phyloP scores from a whole-genome alignment of 805 yeast species.

The Candida boidinii region DNA sequence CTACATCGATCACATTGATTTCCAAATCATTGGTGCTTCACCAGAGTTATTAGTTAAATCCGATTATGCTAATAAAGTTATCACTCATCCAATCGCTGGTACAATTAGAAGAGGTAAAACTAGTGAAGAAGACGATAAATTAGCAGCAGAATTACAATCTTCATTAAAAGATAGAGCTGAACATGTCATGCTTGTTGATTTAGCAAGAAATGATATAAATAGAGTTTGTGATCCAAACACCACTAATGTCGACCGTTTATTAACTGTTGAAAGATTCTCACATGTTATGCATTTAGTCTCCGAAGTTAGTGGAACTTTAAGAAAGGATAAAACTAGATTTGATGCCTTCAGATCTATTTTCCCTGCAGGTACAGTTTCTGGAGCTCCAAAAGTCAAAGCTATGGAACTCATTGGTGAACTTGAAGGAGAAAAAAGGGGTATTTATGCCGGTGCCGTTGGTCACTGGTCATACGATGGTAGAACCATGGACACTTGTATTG shows the following conservation, averaged over 20 bases:
- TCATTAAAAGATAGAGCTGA: slow-evolving; percentile 93
- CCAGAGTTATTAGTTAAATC: slow-evolving; percentile 89
- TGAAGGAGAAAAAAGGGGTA: slow-evolving; percentile 89
- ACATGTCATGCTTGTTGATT: slow-evolving; percentile 96
- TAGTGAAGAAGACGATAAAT: slow-evolving; percentile 79
- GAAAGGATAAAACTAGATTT: slow-evolving; percentile 79
- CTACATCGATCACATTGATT: slow-evolving; percentile 84
- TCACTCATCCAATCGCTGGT: slow-evolving; percentile 98
- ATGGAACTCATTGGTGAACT: slow-evolving; percentile 90
- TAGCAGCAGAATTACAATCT: slow-evolving; percentile 65
- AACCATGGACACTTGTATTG: slow-evolving; percentile 96
- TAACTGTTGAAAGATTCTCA: slow-evolving; percentile 87
- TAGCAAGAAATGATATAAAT: slow-evolving; percentile 94
- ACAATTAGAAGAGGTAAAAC: slow-evolving; percentile 89
- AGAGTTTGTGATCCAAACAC: slow-evolving; percentile 85
- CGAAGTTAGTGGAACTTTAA: slow-evolving; percentile 85
- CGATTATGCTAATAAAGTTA: slow-evolving; percentile 60
- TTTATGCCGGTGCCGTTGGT: slow-evolving; percentile 98
- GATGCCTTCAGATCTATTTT: slow-evolving; percentile 97
- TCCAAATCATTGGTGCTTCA: slow-evolving; percentile 95
- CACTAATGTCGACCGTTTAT: slow-evolving; percentile 78
- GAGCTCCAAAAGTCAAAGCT: slow-evolving; percentile 96
- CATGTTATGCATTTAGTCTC: slow-evolving; percentile 97
- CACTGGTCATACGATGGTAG: slow-evolving; percentile 95
- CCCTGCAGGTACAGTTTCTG: slow-evolving; percentile 99